These are phyloP conservation scores for Cryptococcus sp. DNA, from an alignment of 1,284 basidiomycete genomes.

Conservation along the genomic window DNA sequence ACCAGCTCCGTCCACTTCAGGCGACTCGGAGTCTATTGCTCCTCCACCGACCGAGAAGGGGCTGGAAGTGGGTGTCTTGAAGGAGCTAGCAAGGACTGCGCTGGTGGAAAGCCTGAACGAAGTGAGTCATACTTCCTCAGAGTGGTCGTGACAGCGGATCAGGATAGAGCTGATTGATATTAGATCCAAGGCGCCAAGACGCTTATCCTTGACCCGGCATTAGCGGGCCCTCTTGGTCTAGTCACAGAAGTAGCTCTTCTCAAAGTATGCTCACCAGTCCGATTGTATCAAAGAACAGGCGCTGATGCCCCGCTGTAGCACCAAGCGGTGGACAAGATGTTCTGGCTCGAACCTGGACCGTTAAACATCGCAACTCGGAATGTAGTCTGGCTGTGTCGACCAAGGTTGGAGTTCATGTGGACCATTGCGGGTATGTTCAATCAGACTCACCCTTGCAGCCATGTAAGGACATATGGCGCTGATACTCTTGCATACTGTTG, in stretches of 20 bases:
- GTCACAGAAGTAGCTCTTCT: constrained; percentile 88
- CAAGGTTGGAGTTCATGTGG: constrained; percentile 79
- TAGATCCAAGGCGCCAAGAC: constrained; percentile 94
- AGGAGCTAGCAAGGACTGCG: constrained; percentile 72
- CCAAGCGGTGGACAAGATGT: constrained; percentile 99
- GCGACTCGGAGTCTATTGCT: constrained; percentile 44
- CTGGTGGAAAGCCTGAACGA: constrained; percentile 80
- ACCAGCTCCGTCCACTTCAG: constrained; percentile 47
- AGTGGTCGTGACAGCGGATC: background rate
- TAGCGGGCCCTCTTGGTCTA: constrained; percentile 89
- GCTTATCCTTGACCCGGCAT: constrained; percentile 80
- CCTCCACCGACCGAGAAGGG: constrained; percentile 24
- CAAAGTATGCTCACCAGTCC: constrained; percentile 65
- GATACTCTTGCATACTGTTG: too few relatives aligned
- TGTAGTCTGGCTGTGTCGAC: constrained; percentile 90
- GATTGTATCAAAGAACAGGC: too few relatives aligned
- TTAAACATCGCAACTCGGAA: constrained; percentile 81
- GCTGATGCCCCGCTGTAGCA: constrained; percentile 60
- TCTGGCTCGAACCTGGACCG: constrained; percentile 92
- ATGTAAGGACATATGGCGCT: too few relatives aligned
- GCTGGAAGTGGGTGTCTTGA: constrained; percentile 70
- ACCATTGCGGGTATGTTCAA: constrained; percentile 78
- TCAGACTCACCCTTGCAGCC: background rate
- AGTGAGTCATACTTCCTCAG: constrained; percentile 54
- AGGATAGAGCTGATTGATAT: constrained; percentile 4